A percentile compares a stretch with the other conserved stretches of the same genome.
Conservation (phyloP, 2,329 filamentous ascomycete species). For the Sclerotinia sclerotiorum region DNA sequence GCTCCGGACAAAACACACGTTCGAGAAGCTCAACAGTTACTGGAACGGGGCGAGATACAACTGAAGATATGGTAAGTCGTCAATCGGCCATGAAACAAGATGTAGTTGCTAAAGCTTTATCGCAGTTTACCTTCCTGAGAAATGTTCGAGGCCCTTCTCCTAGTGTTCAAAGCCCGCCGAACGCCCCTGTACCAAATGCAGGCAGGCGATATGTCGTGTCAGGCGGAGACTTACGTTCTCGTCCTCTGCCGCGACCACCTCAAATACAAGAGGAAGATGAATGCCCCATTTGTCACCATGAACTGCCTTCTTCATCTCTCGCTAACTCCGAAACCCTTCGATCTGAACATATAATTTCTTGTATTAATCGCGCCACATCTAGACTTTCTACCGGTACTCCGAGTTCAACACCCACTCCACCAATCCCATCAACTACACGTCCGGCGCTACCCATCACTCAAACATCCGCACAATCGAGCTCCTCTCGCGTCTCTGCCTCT, state of each 20-base stretch:
- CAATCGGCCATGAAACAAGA: neutral
- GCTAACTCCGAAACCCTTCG: constrained; percentile 55
- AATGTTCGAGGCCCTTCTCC: constrained; percentile 17
- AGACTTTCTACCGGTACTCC: constrained; percentile 23
- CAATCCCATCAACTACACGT: constrained; percentile 21
- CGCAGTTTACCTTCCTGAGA: constrained; percentile 16
- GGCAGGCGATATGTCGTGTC: constrained; percentile 22
- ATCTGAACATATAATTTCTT: constrained; percentile 58
- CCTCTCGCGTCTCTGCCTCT: constrained; percentile 28
- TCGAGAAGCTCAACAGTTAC: constrained; percentile 22
- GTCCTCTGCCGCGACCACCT: constrained; percentile 30
- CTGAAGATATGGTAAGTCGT: constrained; percentile 23
- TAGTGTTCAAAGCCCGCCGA: constrained; percentile 6
- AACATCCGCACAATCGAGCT: constrained; percentile 31
- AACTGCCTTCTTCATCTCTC: constrained; percentile 61
- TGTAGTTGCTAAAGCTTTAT: neutral
- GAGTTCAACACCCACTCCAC: constrained; percentile 25
- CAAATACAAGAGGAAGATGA: constrained; percentile 71
- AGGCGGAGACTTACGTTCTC: constrained; percentile 18
- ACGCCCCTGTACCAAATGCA: neutral
- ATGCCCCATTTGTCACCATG: constrained; percentile 73
- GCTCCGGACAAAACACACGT: constrained; percentile 3
- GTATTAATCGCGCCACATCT: constrained; percentile 45
- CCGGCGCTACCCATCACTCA: constrained; percentile 24
- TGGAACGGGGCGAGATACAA: constrained; percentile 17